Percentiles rank a stretch among this genome's conserved stretches.
These are phyloP conservation scores for Echinosophora koreensis DNA, from an alignment of 306 rosid genomes.

Conservation along the genomic window DNA sequence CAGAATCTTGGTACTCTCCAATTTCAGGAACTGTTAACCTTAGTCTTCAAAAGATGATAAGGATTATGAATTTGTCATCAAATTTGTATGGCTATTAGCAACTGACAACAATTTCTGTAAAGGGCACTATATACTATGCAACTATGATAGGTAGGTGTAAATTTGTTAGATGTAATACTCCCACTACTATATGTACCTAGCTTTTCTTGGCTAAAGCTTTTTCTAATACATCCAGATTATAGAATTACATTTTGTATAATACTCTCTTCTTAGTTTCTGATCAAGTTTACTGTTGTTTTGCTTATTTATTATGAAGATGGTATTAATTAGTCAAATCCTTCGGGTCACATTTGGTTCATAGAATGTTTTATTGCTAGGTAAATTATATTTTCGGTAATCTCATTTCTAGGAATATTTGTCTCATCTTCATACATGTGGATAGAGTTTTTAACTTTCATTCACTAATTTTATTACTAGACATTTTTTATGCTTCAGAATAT, in stretches of 20 bases:
- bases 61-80: neutral
- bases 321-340: neutral
- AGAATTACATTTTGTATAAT: neutral
- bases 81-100: constrained; percentile 1
- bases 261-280: neutral
- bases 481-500: no score
- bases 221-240: neutral
- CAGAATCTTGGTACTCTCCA: constrained; percentile 57
- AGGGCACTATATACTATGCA: constrained; percentile 1
- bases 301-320: neutral
- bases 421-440: no score
- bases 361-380: no score
- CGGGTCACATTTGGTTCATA: no score
- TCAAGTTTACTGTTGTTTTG: neutral
- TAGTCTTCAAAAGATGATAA: constrained; percentile 8
- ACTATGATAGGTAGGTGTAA: constrained; percentile 18
- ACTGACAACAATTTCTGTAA: constrained; percentile 33
- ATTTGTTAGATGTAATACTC: constrained; percentile 29
- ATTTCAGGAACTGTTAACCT: constrained; percentile 26
- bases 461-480: no score
- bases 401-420: no score
- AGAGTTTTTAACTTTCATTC: no score
- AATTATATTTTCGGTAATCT: no score
- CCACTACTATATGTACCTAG: constrained; percentile 38
- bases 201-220: constrained; percentile 1